Percentiles rank a stretch among this genome's conserved stretches.
These are phyloP conservation scores for Agaricus blazei DNA, from an alignment of 768 basidiomycete species.

Conservation along the genomic window DNA sequence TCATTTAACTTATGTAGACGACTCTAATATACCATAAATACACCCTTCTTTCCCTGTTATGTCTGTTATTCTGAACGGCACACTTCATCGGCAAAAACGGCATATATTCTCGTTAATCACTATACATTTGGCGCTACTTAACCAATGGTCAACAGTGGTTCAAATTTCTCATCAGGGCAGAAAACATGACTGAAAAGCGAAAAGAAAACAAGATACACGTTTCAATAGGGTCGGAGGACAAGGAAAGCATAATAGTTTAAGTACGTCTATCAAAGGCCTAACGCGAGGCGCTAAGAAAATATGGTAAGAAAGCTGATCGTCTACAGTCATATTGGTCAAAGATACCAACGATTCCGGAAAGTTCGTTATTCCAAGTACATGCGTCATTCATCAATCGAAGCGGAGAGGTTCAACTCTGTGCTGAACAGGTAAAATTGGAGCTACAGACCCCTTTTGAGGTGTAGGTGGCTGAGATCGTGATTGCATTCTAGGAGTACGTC, in stretches of 20 bases:
- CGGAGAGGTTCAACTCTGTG: conserved; percentile 21
- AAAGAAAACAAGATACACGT: background rate
- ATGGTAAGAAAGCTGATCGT: background rate
- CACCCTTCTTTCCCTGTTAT: no score
- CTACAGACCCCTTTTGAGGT: conserved; percentile 19
- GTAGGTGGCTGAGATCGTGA: conserved; percentile 14
- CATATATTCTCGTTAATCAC: background rate
- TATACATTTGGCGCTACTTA: background rate
- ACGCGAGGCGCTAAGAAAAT: background rate
- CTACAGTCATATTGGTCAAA: background rate
- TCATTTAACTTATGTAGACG: no score
- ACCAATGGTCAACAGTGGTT: conserved; percentile 6
- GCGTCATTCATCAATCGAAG: conserved; percentile 18
- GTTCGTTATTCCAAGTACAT: no score
- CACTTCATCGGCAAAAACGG: no score
- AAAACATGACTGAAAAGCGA: background rate
- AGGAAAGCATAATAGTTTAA: background rate
- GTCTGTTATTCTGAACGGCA: no score
- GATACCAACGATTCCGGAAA: background rate
- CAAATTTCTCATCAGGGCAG: background rate
- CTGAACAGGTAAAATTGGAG: conserved; percentile 37
- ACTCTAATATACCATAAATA: no score
- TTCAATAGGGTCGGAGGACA: background rate
- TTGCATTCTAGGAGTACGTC: conserved; percentile 18
- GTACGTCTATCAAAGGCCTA: no score